Evolutionary conservation across 116 monocot genomes (phyloP).

Genomic region (Posidonia oceanica): DNA sequence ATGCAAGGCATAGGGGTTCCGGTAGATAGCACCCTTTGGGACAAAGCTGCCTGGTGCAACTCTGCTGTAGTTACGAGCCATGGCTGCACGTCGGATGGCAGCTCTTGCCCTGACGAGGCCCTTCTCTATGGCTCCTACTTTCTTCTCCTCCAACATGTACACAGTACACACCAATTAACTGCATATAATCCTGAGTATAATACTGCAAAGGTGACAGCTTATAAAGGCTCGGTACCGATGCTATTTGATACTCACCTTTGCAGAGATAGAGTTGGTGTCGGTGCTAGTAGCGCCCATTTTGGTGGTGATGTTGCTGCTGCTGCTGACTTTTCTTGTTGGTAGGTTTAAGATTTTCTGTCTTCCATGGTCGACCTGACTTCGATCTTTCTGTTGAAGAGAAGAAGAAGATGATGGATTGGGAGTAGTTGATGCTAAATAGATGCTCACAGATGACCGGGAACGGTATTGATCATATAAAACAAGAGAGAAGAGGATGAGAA

Average conservation of each 20-base stretch:
- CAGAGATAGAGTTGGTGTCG: too few species aligned
- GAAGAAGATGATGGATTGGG: neutral
- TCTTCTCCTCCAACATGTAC: neutral
- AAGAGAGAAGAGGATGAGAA: constrained; percentile 3
- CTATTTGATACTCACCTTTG: too few species aligned
- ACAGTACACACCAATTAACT: neutral
- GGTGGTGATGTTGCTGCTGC: neutral
- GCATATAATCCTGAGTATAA: neutral
- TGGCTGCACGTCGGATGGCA: constrained; percentile 1
- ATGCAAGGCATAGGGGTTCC: constrained; percentile 9
- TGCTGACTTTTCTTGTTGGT: too few species aligned
- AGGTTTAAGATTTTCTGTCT: neutral
- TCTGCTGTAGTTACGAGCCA: neutral
- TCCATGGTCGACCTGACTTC: neutral
- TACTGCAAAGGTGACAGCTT: too few species aligned
- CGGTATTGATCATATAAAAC: neutral
- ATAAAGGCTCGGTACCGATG: too few species aligned
- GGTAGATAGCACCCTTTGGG: constrained; percentile 5
- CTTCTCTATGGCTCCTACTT: neutral
- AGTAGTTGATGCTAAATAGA: neutral
- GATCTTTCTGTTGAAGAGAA: neutral
- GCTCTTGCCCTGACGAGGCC: constrained; percentile 8
- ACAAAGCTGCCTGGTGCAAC: neutral
- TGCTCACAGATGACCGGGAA: neutral
- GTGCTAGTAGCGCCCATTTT: neutral